Evolutionary conservation across 345 rosid species (phyloP).

Genomic region (Mallotus nudiflorus): DNA sequence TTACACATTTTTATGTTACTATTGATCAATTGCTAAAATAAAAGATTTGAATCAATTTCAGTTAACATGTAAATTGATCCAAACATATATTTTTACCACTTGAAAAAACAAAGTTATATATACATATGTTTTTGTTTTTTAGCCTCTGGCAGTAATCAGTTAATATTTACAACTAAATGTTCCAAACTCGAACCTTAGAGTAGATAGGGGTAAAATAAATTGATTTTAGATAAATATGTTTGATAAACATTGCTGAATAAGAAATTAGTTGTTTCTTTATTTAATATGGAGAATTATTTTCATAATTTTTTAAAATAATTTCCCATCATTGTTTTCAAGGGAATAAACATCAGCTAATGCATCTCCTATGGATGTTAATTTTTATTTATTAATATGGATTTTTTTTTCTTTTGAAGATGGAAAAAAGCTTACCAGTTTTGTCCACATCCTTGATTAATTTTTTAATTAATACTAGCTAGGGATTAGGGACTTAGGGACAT

Average conservation of each 20-base stretch:
- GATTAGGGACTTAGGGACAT: slow-evolving; percentile 20
- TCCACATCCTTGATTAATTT: background rate
- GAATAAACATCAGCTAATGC: background rate
- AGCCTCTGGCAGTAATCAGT: too few species aligned
- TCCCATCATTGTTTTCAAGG: background rate
- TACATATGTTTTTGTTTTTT: too few species aligned
- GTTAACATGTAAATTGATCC: too few species aligned
- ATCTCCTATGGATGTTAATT: background rate
- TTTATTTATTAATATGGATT: background rate
- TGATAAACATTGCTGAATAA: background rate
- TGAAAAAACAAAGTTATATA: too few species aligned
- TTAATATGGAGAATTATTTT: background rate
- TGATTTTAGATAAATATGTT: too few species aligned
- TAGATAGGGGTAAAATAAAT: too few species aligned
- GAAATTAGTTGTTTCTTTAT: background rate
- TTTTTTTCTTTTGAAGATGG: too few species aligned
- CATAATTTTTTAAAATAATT: background rate
- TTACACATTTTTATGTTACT: background rate
- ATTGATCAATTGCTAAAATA: background rate
- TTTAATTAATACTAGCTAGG: background rate
- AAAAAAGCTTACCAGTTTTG: too few species aligned
- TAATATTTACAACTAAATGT: too few species aligned
- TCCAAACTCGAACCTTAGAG: too few species aligned
- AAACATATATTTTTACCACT: too few species aligned
- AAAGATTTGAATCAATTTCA: too few species aligned